Evolutionary conservation across 176 grass and related monocot genomes (phyloP), one percentile per base, ranked within the genome.

Genomic region (Bolboschoenus planiculmis): DNA sequence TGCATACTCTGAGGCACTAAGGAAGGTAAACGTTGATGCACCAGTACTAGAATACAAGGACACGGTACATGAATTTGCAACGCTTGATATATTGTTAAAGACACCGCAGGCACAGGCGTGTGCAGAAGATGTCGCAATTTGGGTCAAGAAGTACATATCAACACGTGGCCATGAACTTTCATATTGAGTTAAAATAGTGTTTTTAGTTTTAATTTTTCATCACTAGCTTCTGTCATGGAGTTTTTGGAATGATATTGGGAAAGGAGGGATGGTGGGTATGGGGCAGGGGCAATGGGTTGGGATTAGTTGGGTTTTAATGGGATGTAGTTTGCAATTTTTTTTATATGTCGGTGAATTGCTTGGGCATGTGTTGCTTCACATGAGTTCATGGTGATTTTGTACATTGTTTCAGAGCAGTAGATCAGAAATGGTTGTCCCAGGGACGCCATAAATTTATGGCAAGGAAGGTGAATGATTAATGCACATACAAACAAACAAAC

Each of bases 111-210:
- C 91, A 39, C 88, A 85, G 64, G 91, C 91, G 14, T 93, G 91
- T 18, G 79, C 87, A 29, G 91, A 93, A 47, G 91, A 93, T 78
- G 89, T 93, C 20, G 85, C 88, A 13, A 93, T 93, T 84, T 93
- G 91, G 91, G 85, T 93, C 63, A 93, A 93, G 85, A 93, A 93
- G 73, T 90, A 93, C 85, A 93, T 93, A 57, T 90, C 91, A 78
- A 78, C 89, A 40, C 87, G 91, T 7, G 91, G 91, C 27, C 91
- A 93, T 80, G 91, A 93, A 61, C 83, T 93, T 23, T 90, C 87
- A 11, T 93, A 93, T 90, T 93, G 85, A 81, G 87, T 72, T 44
- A 30, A 83, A 33, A 47, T 33, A 71, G 47, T 72, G 18, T 15
- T 36, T 54, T 31, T 16, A 4, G 65, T 30, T 74, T 81, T 65